These are phyloP conservation scores for Pyricularia sp. DNA, from an alignment of 2,329 filamentous ascomycete genomes.

Conservation along the genomic window DNA sequence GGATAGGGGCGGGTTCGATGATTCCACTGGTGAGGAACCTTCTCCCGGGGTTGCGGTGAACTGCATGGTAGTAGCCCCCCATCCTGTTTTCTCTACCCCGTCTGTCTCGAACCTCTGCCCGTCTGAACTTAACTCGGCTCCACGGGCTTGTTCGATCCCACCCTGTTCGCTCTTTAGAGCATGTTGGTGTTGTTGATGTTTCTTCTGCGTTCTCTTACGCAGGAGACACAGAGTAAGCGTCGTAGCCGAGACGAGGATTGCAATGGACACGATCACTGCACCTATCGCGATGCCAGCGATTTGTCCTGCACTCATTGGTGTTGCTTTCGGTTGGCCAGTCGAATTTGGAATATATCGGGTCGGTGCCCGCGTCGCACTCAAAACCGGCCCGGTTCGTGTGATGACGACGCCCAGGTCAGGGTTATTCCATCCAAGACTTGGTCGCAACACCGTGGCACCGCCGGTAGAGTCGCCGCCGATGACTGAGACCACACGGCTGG, in stretches of 20 bases:
- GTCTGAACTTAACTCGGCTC: not conserved
- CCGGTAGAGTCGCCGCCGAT: constrained; percentile 43
- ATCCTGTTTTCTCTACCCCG: not conserved
- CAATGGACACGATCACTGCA: constrained; percentile 19
- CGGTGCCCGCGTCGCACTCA: constrained; percentile 32
- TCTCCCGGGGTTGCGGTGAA: not conserved
- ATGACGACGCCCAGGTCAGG: constrained; percentile 44
- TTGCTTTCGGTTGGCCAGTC: constrained; percentile 7
- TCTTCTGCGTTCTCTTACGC: not conserved
- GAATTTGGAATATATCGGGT: constrained; percentile 30
- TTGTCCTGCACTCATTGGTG: constrained; percentile 22
- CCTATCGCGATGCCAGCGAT: constrained; percentile 35
- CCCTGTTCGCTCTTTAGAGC: not conserved
- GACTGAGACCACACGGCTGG: constrained; percentile 35
- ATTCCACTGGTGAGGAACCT: not conserved
- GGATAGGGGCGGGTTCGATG: not conserved
- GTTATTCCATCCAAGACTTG: constrained; percentile 37
- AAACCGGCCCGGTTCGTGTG: constrained; percentile 31
- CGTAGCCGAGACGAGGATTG: constrained; percentile 11
- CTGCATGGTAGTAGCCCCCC: not conserved
- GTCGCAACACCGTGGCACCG: constrained; percentile 41
- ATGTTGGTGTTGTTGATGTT: not conserved
- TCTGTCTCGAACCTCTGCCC: not conserved
- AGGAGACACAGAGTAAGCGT: not conserved
- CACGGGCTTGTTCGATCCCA: not conserved